Evolutionary conservation across 169 alveolate genomes (phyloP), one percentile per base, ranked within the genome.

Genomic region (Babesia gibsoni): DNA sequence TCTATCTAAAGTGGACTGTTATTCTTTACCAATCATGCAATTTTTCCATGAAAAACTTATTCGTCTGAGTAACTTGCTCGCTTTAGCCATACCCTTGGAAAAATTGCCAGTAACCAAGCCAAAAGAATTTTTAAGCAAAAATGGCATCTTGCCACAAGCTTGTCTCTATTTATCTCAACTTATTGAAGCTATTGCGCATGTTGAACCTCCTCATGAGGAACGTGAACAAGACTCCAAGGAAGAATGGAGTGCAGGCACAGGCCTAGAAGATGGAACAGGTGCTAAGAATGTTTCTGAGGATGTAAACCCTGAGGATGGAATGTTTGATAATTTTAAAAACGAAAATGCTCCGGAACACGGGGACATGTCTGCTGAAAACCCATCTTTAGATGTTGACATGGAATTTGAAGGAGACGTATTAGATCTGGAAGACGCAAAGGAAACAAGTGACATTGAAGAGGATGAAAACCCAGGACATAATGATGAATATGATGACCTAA

Each of bases 331-430:
- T 25, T 63, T 84, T 16, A 89, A 88, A 14, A 85, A 82, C 41
- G 93, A 90, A 27, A 82, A 84, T 36, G 86, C 88, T 23, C 79
- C 82, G 57, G 91, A 89, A 36, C 56, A 80, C 39, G 89, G 83
- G 69, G 89, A 91, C 50, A 78, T 86, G 29, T 78, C 73, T 37
- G 86, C 70, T 33, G 82, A 90, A 54, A 82, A 82, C 70, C 89
- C 88, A 20, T 84, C 84, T 61, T 92, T 82, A 64, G 56, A 82
- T 16, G 79, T 68, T 27, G 83, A 77, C 39, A 67, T 72, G 29
- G 84, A 49, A 29, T 63, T 81, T 57, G 84, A 89, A 16, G 91
- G 88, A 18, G 93, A 84, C 45, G 37, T 52, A 27, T 67, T 77
- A 4, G 84, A 80, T 29, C 56, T 73, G 53, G 89, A 89, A 14